Evolutionary conservation across 805 yeast genomes (phyloP).

Genomic region (Wickerhamomyces queroliae): DNA sequence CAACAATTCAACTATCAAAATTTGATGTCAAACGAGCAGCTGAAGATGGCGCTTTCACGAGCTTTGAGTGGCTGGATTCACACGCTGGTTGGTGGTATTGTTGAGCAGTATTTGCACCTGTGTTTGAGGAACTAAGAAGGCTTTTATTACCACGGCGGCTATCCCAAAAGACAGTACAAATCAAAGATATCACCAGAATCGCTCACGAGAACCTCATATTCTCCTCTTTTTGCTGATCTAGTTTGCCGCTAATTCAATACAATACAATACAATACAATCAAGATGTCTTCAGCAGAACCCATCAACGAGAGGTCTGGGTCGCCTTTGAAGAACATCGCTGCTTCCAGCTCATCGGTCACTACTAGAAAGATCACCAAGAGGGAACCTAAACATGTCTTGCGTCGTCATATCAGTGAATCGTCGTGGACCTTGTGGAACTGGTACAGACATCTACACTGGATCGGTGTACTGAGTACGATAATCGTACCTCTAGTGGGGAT

Average conservation of each 20-base stretch:
- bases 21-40: no score
- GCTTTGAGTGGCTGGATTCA: no score
- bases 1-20: no score
- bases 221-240: background rate
- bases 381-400: constrained; percentile 2
- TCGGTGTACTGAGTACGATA: constrained; percentile 51
- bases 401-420: constrained; percentile 10
- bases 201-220: no score
- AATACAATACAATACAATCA: background rate
- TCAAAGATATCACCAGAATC: no score
- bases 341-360: background rate
- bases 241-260: no score
- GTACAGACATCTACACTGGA: constrained; percentile 73
- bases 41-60: no score
- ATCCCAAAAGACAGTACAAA: no score
- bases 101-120: no score
- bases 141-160: no score
- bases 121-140: no score
- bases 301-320: background rate
- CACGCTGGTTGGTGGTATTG: no score
- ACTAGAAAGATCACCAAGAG: background rate
- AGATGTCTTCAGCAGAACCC: background rate
- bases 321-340: background rate
- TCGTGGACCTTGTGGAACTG: constrained; percentile 70
- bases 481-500: constrained; percentile 50